Evolutionary conservation across 2,329 filamentous ascomycete genomes (phyloP), one percentile per base, ranked within the genome.

Genomic region (Plenodomus biglobosus): DNA sequence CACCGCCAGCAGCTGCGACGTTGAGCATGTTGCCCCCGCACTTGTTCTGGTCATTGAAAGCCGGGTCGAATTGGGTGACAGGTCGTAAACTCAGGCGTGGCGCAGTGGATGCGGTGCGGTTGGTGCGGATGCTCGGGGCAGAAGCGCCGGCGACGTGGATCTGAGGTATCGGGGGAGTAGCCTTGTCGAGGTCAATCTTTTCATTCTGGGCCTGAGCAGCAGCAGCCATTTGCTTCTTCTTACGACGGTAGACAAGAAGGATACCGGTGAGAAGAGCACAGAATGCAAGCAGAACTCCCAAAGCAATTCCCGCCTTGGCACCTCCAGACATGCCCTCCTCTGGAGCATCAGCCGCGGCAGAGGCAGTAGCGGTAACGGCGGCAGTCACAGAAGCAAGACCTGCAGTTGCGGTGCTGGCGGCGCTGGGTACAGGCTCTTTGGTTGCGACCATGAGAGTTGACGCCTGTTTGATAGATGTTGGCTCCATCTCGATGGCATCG

Each of bases 41-140:
- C 69, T 72, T 75, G 52, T 69, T 65, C 50, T 74, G 69, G 20
- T 70, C 71, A 51, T 32, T 32, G 53, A 88, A 80, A 64, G 83
- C 85, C 4, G 90, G 88, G 34, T 89, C 79, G 73, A 96, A 92
- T 63, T 94, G 85, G 35, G 90, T 92, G 40, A 94, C 82, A 2
- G 91, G 91, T 41, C 90, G 86, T 44, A 96, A 79, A 65, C 90
- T 95, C 52, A 96, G 80, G 53, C 86, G 86, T n/a, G 91, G 90
- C 38, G 91, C 85, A 27, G 76, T 80, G 22, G 78, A 76, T 54
- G 70, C 74, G 53, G 76, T 80, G 58, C 69, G 76, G 46, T 74
- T 71, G 44, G 75, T 74, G 34, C 67, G 58, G 40, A 72, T 59
- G 58, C 72, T 75, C 20, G 76, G 70, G 43, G 61, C 55, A 2